These are phyloP conservation scores for Emmonsia crescens DNA, from an alignment of 2,329 filamentous ascomycete species.

Conservation along the genomic window DNA sequence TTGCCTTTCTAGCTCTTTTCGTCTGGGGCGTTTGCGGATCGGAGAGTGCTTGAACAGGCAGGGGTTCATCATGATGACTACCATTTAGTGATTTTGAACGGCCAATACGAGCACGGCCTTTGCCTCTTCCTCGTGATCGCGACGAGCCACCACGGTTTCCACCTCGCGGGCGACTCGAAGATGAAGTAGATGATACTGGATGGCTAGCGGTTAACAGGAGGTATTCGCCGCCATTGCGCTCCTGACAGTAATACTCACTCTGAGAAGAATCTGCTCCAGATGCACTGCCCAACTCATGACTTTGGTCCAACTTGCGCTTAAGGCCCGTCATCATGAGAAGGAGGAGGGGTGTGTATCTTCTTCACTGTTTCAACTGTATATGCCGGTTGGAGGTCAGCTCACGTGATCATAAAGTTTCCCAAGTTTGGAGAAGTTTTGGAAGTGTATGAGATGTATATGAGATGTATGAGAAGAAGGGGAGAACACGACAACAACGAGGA, in stretches of 20 bases:
- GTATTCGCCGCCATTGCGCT: neutral
- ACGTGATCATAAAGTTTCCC: neutral
- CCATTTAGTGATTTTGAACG: neutral
- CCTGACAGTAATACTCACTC: constrained; percentile 3
- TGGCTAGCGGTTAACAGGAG: constrained; percentile 1
- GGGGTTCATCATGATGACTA: neutral
- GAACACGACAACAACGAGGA: neutral
- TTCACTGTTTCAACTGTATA: neutral
- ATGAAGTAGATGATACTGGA: neutral
- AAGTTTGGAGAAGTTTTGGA: neutral
- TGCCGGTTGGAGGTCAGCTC: neutral
- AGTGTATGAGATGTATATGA: neutral
- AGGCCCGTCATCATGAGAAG: constrained; percentile 1
- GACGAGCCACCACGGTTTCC: neutral
- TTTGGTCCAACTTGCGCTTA: constrained; percentile 4
- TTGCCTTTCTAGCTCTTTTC: neutral
- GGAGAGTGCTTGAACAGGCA: neutral
- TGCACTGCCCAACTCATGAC: neutral
- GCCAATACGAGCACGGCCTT: neutral
- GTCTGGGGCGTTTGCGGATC: constrained; percentile 1
- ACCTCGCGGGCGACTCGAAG: neutral
- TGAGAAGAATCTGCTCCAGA: neutral
- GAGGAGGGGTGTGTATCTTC: neutral
- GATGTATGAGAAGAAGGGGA: neutral
- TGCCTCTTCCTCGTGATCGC: neutral